Percentiles rank a stretch among this genome's conserved stretches.
phyloP scores from a whole-genome alignment of 345 rosid genomes.

The Gossypium raimondii region DNA sequence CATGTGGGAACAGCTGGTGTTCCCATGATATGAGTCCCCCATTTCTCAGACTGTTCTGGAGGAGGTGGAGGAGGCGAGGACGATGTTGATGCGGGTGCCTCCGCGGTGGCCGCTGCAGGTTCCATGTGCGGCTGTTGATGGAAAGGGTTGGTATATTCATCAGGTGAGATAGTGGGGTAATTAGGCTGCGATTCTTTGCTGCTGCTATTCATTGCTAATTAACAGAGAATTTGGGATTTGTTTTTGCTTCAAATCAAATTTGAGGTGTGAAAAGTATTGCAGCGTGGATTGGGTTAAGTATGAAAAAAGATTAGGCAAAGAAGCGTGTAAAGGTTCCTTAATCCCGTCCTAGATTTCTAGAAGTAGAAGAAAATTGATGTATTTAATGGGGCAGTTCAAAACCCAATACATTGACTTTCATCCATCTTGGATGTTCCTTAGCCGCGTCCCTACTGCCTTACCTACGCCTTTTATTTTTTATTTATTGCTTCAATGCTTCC shows the following conservation, averaged over 20 bases:
- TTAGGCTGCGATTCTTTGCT: slow-evolving; percentile 20
- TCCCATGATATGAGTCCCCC: slow-evolving; percentile 60
- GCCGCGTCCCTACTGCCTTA: not conserved
- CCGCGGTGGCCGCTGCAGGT: not conserved
- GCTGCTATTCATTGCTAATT: slow-evolving; percentile 18
- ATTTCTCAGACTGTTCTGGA: slow-evolving; percentile 28
- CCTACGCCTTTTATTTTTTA: not conserved
- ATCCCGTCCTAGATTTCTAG: not conserved
- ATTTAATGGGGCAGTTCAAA: not conserved
- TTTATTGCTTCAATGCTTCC: no score
- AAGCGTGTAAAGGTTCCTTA: not conserved
- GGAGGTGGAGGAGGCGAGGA: slow-evolving; percentile 10
- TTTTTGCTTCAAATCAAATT: not conserved
- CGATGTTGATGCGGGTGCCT: slow-evolving; percentile 11
- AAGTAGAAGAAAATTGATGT: not conserved
- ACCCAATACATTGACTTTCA: slow-evolving; percentile 4
- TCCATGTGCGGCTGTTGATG: slow-evolving; percentile 11
- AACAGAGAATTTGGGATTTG: not conserved
- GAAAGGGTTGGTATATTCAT: slow-evolving; percentile 23
- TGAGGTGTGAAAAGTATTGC: not conserved
- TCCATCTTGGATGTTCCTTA: slow-evolving; percentile 2
- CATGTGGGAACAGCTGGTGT: slow-evolving; percentile 48
- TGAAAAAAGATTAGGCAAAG: not conserved
- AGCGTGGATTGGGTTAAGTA: not conserved
- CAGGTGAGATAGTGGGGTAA: slow-evolving; percentile 14